These are phyloP conservation scores for Urostyla sp. DNA, from an alignment of 73 alveolate genomes.

Conservation along the genomic window DNA sequence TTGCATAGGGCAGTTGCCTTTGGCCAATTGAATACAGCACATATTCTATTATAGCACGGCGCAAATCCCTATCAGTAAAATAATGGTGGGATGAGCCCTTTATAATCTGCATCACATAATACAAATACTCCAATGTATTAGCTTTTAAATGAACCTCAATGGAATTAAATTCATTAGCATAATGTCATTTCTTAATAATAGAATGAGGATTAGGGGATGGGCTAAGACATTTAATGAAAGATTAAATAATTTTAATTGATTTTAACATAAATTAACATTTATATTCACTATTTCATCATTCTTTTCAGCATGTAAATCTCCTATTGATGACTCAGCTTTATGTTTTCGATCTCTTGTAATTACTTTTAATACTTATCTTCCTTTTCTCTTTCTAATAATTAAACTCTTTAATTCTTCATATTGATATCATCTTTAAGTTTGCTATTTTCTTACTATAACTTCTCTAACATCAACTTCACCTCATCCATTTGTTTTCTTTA, in stretches of 20 bases:
- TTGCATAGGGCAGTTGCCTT: conserved; percentile 27
- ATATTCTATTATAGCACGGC: neutral
- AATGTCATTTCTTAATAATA: too few species aligned
- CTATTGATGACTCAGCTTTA: conserved; percentile 16
- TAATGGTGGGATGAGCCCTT: too few species aligned
- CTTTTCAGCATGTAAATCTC: conserved; percentile 33
- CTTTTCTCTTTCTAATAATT: neutral
- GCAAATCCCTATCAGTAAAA: neutral
- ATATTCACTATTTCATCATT: conserved; percentile 37
- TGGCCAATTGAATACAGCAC: neutral
- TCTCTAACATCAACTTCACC: conserved; percentile 25
- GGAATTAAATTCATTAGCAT: too few species aligned
- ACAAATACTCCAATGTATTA: too few species aligned
- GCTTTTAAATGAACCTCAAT: too few species aligned
- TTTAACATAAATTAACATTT: too few species aligned
- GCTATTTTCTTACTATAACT: conserved; percentile 1
- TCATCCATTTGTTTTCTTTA: conserved; percentile 19
- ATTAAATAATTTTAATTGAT: too few species aligned
- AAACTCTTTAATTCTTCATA: conserved; percentile 11
- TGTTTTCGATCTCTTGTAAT: conserved; percentile 20
- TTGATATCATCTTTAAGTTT: conserved; percentile 1
- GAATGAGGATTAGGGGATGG: too few species aligned
- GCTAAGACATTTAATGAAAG: too few species aligned
- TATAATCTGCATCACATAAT: too few species aligned
- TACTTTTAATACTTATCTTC: conserved; percentile 4